Conservation (phyloP, 164 flowering plant species). For the Vitis riparia region DNA sequence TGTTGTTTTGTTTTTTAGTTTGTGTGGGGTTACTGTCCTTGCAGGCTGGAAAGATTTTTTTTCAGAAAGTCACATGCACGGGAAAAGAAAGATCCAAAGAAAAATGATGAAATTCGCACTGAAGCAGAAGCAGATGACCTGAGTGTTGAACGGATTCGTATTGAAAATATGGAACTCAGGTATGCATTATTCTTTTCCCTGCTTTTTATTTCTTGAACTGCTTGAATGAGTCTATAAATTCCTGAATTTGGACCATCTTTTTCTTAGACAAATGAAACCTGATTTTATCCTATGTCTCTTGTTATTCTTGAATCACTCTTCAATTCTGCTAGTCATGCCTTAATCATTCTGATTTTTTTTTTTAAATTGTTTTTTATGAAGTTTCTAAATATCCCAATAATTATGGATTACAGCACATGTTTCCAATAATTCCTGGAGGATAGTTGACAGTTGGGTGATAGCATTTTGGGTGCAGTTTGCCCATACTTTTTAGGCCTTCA, state of each 20-base stretch:
- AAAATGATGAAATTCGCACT: slow-evolving; percentile 55
- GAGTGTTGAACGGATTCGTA: slow-evolving; percentile 75
- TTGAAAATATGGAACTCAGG: slow-evolving; percentile 89
- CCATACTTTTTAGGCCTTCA: no score
- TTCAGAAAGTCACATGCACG: slow-evolving; percentile 39
- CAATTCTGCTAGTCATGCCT: neutral
- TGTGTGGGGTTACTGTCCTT: slow-evolving; percentile 25
- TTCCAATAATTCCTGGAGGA: no score
- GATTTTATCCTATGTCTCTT: neutral
- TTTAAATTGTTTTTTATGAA: neutral
- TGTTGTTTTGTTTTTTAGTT: slow-evolving; percentile 4
- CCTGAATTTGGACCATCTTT: neutral
- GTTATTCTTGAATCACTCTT: neutral
- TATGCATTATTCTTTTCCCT: slow-evolving; percentile 6
- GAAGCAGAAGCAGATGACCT: slow-evolving; percentile 51
- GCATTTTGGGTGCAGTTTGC: no score
- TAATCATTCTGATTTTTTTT: neutral
- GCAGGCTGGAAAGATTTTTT: slow-evolving; percentile 54
- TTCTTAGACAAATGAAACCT: neutral
- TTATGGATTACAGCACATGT: neutral
- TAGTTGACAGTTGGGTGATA: no score
- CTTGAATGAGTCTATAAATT: neutral
- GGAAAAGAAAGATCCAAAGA: slow-evolving; percentile 52
- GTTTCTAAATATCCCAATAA: neutral
- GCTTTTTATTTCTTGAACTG: no score